Base-by-base conservation (phyloP, 192 early-diverging fungal species). In the Backusella westeae region DNA sequence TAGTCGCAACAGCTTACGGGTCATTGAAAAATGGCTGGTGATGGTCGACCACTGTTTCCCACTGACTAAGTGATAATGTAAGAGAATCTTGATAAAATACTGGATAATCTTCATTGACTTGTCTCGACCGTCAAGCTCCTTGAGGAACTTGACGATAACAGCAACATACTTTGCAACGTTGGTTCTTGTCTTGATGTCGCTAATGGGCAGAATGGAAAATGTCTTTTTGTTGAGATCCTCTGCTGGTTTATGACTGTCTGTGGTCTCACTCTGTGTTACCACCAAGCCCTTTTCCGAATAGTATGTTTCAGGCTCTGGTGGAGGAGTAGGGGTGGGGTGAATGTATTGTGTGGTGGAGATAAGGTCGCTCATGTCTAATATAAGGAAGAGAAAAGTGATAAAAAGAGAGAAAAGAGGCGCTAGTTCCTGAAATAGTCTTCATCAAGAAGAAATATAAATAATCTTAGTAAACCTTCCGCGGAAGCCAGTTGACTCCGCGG, bases 71-170 rank as follows among this genome's bases (percentile, higher is more conserved):
- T 75, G 53, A 29, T 82, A 67, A 78, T 86, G 91, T 34, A 95
- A 81, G 26, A 93, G 79, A n/a, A 93, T 76, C 72, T 96, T 96
- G 74, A 89, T 77, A 52, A 85, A 79, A 77, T 96, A 96, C 76
- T 96, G 95, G 35, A 92, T 74, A 34, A 91, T 76, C 72, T 96
- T 96, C 70, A 96, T 83, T 17, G 88, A 84, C 79, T 96, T 96
- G 85, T 96, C 95, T 17, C 95, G 88, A 36, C 95, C 95, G 73
- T 96, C 95, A 67, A 91, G 88, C 21, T 92, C 77, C 26, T 88
- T 84, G 9, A 94, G 84, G 17, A 93, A 78, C 70, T 89, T 88
- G 36, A 89, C 87, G 26, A 94, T 80, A 52, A 91, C 76, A 41
- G 63, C 52, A 17, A 79, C 10, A 44, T 32, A 71, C 21, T 38